These are phyloP conservation scores for Roridomyces roridus DNA, from an alignment of 768 basidiomycete species.

Conservation along the genomic window DNA sequence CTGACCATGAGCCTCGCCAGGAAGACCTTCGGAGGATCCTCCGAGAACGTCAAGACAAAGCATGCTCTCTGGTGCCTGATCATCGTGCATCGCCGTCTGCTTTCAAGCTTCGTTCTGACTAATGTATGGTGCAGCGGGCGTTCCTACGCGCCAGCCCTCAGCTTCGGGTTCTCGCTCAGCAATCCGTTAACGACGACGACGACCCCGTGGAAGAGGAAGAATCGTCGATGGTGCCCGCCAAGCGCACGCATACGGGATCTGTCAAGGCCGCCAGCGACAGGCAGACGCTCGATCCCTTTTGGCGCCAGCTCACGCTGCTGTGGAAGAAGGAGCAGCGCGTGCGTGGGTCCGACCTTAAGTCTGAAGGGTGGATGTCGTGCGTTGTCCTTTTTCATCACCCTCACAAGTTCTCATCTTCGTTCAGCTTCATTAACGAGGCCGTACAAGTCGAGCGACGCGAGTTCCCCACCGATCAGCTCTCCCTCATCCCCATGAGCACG, in stretches of 20 bases:
- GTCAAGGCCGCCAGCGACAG: not conserved
- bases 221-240: not conserved
- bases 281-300: too few relatives aligned
- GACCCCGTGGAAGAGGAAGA: not conserved
- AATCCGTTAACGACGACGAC: not conserved
- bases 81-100: not conserved
- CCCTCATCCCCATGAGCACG: too few relatives aligned
- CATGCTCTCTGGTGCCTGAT: constrained; percentile 1
- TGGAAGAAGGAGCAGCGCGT: too few relatives aligned
- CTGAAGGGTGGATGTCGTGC: too few relatives aligned
- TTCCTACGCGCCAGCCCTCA: not conserved
- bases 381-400: too few relatives aligned
- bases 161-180: not conserved
- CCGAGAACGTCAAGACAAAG: not conserved
- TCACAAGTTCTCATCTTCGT: too few relatives aligned
- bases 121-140: not conserved
- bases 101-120: not conserved
- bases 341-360: too few relatives aligned
- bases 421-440: too few relatives aligned
- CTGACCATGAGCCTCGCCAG: not conserved
- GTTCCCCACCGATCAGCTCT: too few relatives aligned
- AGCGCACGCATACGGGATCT: not conserved
- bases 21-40: not conserved
- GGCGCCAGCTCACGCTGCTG: too few relatives aligned
- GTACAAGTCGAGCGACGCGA: too few relatives aligned